phyloP scores from a whole-genome alignment of 768 basidiomycete species.

The Termitomyces sp. region DNA sequence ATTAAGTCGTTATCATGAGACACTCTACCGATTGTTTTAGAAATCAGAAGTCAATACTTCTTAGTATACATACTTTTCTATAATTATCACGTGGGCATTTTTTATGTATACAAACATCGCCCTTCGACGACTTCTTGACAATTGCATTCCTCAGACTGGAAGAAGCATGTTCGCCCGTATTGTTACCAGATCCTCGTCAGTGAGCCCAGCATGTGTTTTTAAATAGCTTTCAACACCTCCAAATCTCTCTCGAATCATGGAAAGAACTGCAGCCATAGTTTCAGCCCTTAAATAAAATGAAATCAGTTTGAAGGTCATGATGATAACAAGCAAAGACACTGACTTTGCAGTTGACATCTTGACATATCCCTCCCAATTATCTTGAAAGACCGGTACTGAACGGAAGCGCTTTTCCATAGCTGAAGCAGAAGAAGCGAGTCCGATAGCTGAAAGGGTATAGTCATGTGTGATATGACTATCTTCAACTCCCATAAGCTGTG shows the following conservation, averaged over 20 bases:
- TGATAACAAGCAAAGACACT: not conserved
- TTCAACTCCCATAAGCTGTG: constrained; percentile 31
- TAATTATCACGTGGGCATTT: not conserved
- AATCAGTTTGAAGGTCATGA: not conserved
- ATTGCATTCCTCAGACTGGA: not conserved
- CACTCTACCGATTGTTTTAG: too few relatives aligned
- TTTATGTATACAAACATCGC: too few relatives aligned
- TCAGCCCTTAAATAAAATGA: constrained; percentile 25
- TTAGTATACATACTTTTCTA: too few relatives aligned
- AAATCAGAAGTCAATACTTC: too few relatives aligned
- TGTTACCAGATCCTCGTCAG: constrained; percentile 22
- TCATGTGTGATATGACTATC: constrained; percentile 35
- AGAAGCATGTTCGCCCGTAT: not conserved
- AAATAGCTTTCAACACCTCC: constrained; percentile 32
- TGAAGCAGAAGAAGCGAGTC: constrained; percentile 27
- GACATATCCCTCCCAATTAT: constrained; percentile 27
- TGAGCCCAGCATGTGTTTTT: constrained; percentile 21
- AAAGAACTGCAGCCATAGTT: constrained; percentile 26
- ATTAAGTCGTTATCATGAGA: too few relatives aligned
- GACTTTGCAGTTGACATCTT: constrained; percentile 31
- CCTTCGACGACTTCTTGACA: not conserved
- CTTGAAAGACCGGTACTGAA: constrained; percentile 21
- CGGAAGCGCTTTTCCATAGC: constrained; percentile 23
- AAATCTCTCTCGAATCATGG: constrained; percentile 27
- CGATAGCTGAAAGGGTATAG: constrained; percentile 32